A percentile compares a stretch with the other conserved stretches of the same genome.
phyloP scores from a whole-genome alignment of 1,284 basidiomycete species.

The Malassezia cuniculi region DNA sequence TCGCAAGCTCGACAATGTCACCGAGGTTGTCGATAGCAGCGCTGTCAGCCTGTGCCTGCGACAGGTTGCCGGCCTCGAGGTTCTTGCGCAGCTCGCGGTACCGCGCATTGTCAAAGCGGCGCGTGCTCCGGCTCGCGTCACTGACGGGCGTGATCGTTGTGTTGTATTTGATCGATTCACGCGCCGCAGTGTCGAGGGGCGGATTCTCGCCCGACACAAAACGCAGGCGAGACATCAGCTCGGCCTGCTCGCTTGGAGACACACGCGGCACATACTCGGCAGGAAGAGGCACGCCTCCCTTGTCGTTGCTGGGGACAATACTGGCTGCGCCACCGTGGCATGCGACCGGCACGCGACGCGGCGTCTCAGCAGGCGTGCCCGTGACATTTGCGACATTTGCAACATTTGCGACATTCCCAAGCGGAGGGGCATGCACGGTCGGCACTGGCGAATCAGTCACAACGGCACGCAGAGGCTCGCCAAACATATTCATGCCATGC shows the following conservation, averaged over 20 bases:
- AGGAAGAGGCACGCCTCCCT: slow-evolving; percentile 42
- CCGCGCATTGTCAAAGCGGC: slow-evolving; percentile 79
- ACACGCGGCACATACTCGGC: slow-evolving; percentile 44
- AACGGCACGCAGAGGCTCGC: no score
- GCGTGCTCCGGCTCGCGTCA: slow-evolving; percentile 21
- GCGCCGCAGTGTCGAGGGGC: slow-evolving; percentile 13
- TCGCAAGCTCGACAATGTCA: slow-evolving; percentile 68
- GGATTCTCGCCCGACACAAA: slow-evolving; percentile 52
- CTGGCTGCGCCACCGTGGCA: slow-evolving; percentile 34
- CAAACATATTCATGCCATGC: no score
- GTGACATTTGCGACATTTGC: no score
- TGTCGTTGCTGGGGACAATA: slow-evolving; percentile 43
- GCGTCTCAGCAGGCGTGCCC: background rate
- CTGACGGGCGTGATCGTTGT: slow-evolving; percentile 31
- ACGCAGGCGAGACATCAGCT: slow-evolving; percentile 52
- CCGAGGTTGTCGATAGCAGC: slow-evolving; percentile 80
- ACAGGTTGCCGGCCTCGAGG: slow-evolving; percentile 66
- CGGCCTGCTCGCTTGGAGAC: slow-evolving; percentile 56
- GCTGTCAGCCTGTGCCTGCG: slow-evolving; percentile 74
- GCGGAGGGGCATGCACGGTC: no score
- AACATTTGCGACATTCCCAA: no score
- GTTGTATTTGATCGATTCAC: slow-evolving; percentile 50
- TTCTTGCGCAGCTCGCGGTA: slow-evolving; percentile 85
- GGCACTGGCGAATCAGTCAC: no score
- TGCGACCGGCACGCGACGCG: slow-evolving; percentile 1